These are phyloP conservation scores for Pharus latifolius DNA, from an alignment of 176 grass and related monocot species.

Conservation along the genomic window DNA sequence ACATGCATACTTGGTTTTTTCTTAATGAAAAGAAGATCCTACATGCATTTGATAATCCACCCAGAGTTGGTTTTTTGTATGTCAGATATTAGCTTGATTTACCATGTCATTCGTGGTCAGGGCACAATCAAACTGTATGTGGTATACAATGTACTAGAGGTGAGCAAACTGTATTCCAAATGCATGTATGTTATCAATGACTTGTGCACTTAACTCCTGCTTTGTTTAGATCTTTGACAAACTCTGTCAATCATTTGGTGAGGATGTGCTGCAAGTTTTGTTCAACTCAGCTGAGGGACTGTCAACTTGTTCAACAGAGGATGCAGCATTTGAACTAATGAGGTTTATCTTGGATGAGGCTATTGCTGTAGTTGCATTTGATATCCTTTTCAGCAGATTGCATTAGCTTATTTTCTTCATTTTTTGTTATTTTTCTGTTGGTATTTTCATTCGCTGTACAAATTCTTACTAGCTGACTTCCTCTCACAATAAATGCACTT, in stretches of 20 bases:
- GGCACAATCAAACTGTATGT: conserved; percentile 96
- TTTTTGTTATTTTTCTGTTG: conserved; percentile 9
- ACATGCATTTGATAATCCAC: conserved; percentile 6
- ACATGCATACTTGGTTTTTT: conserved; percentile 5
- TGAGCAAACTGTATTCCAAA: conserved; percentile 36
- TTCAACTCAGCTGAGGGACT: conserved; percentile 93
- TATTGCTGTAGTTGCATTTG: conserved; percentile 85
- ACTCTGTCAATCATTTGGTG: conserved; percentile 98
- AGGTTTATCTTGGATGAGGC: conserved; percentile 73
- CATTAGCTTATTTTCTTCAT: not conserved
- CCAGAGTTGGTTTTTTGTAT: conserved; percentile 15
- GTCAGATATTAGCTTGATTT: conserved; percentile 99
- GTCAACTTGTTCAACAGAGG: conserved; percentile 66
- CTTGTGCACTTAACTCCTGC: conserved; percentile 1
- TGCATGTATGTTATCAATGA: conserved; percentile 1
- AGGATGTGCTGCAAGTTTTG: conserved; percentile 95
- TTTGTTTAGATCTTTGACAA: conserved; percentile 86
- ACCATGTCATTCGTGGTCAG: conserved; percentile 97
- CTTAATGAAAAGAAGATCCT: not conserved
- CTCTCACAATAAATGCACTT: not conserved
- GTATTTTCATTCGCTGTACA: conserved; percentile 11
- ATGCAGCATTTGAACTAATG: conserved; percentile 57
- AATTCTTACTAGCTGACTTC: not conserved
- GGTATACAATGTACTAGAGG: conserved; percentile 98
- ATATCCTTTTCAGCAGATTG: conserved; percentile 66